Evolutionary conservation across 2,329 filamentous ascomycete species (phyloP).

Genomic region (Aspergillus persii): DNA sequence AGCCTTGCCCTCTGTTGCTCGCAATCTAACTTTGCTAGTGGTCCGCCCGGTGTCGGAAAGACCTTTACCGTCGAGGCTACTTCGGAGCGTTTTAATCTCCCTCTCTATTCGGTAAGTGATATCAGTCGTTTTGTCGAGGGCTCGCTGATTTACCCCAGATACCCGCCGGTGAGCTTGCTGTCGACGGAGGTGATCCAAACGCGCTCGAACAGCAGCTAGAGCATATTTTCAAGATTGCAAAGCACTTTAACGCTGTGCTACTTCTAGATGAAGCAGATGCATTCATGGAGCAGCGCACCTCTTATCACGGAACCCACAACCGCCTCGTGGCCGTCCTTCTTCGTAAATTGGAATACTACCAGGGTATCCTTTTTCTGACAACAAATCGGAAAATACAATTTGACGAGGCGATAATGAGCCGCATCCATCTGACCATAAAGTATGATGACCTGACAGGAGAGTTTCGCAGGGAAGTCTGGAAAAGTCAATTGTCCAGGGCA

Average conservation of each 20-base stretch:
- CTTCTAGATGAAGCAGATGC: neutral
- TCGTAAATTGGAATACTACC: conserved; percentile 1
- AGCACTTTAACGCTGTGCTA: neutral
- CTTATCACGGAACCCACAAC: neutral
- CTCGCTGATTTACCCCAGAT: neutral
- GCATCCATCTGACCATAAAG: neutral
- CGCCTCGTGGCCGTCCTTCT: neutral
- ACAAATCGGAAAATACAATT: neutral
- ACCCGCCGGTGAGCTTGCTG: neutral
- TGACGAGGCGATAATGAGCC: neutral
- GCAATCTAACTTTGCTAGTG: conserved; percentile 17
- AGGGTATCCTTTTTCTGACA: neutral
- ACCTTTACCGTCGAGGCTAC: conserved; percentile 58
- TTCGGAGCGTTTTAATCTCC: conserved; percentile 51
- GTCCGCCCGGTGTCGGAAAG: conserved; percentile 57
- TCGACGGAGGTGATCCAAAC: neutral
- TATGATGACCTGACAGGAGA: neutral
- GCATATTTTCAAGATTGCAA: neutral
- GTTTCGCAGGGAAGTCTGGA: neutral
- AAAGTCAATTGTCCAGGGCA: neutral
- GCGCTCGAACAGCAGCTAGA: neutral
- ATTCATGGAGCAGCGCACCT: neutral
- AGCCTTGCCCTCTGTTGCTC: neutral
- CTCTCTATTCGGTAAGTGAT: conserved; percentile 48
- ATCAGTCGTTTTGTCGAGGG: neutral